phyloP scores from a whole-genome alignment of 176 grass and related monocot genomes.

The Tillandsia leiboldiana region DNA sequence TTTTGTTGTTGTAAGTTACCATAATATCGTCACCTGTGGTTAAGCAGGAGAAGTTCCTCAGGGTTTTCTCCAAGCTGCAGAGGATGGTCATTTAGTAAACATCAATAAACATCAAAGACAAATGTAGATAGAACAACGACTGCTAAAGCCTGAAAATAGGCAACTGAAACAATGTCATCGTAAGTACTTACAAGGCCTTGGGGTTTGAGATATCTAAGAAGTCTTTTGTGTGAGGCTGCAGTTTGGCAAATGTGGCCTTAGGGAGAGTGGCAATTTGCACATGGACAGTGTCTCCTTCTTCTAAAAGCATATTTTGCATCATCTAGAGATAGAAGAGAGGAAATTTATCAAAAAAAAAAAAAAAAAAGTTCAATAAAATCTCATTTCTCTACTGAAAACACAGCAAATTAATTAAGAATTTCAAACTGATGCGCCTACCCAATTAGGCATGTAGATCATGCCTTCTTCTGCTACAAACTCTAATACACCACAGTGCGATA shows the following conservation, averaged over 20 bases:
- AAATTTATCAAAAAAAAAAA: slow-evolving; percentile 11
- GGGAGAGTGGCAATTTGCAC: slow-evolving; percentile 61
- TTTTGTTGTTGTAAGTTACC: slow-evolving; percentile 88
- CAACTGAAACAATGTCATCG: not conserved
- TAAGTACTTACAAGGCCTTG: slow-evolving; percentile 61
- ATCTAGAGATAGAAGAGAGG: slow-evolving; percentile 40
- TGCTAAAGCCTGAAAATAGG: not conserved
- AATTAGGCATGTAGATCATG: slow-evolving; percentile 89
- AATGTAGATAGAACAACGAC: not conserved
- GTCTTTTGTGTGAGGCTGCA: slow-evolving; percentile 76
- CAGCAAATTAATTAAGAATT: not conserved
- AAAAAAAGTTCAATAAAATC: not conserved
- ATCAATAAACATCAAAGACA: not conserved
- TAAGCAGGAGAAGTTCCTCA: slow-evolving; percentile 88
- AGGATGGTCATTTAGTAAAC: slow-evolving; percentile 2
- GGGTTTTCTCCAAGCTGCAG: slow-evolving; percentile 63
- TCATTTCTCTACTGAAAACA: not conserved
- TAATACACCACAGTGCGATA: slow-evolving; percentile 88
- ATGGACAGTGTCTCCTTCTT: slow-evolving; percentile 63
- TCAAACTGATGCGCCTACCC: slow-evolving; percentile 32
- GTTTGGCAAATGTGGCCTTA: slow-evolving; percentile 81
- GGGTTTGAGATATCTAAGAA: slow-evolving; percentile 88
- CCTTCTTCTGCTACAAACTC: slow-evolving; percentile 98
- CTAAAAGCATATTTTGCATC: slow-evolving; percentile 99
- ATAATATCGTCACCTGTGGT: slow-evolving; percentile 75